phyloP scores from a whole-genome alignment of 331 rosid species.

The Erythrophleum ivorense region DNA sequence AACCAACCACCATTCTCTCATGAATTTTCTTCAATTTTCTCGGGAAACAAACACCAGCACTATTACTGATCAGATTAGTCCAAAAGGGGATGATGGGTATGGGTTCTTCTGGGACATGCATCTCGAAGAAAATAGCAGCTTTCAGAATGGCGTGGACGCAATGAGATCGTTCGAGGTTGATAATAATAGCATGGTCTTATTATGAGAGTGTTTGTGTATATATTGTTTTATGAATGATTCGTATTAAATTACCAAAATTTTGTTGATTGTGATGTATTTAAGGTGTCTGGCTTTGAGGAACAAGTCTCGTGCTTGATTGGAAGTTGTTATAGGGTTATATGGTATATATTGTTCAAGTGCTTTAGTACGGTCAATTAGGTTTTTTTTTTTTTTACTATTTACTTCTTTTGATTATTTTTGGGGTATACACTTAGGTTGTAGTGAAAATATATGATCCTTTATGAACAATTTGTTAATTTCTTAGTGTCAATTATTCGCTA shows the following conservation, averaged over 20 bases:
- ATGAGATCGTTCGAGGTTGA: conserved; percentile 65
- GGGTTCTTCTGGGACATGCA: conserved; percentile 83
- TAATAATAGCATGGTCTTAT: conserved; percentile 55
- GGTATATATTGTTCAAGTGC: conserved; percentile 25
- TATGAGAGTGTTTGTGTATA: conserved; percentile 42
- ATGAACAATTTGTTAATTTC: conserved; percentile 41
- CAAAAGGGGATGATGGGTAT: conserved; percentile 52
- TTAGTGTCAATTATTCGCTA: background rate
- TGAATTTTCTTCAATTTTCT: conserved; percentile 56
- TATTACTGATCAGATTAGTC: conserved; percentile 36
- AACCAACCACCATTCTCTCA: conserved; percentile 42
- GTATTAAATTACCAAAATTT: conserved; percentile 31
- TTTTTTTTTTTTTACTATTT: background rate
- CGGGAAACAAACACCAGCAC: conserved; percentile 44
- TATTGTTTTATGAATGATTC: conserved; percentile 20
- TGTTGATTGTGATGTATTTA: conserved; percentile 43
- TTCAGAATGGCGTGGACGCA: conserved; percentile 55
- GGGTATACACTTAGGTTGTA: conserved; percentile 32
- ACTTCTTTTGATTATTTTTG: conserved; percentile 18
- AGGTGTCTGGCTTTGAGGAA: conserved; percentile 41
- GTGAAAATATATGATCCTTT: conserved; percentile 27
- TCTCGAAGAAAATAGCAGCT: conserved; percentile 54
- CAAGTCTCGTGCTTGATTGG: conserved; percentile 41
- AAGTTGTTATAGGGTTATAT: conserved; percentile 35
- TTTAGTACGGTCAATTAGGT: conserved; percentile 36